Evolutionary conservation across 305 asterid species (phyloP).

Genomic region (Fraxinus latifolia): DNA sequence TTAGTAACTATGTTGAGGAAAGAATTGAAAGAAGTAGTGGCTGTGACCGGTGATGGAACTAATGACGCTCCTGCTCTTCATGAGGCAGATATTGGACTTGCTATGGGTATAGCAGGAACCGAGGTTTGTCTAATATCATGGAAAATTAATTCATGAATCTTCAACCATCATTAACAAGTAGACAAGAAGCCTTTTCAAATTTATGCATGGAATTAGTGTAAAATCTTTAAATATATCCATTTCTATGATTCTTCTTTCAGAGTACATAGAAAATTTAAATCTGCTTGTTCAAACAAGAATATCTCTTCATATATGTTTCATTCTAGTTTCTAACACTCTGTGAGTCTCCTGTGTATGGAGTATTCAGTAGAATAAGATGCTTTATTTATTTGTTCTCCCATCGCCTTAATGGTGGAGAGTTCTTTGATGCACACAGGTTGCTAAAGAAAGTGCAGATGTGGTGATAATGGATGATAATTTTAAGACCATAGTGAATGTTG

Average conservation of each 20-base stretch:
- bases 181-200: not conserved
- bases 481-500: constrained; percentile 62
- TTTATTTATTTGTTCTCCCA: not conserved
- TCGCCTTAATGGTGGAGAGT: not conserved
- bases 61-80: constrained; percentile 92
- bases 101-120: constrained; percentile 89
- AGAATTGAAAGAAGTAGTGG: constrained; percentile 66
- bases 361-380: not conserved
- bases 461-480: constrained; percentile 82
- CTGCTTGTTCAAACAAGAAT: not conserved
- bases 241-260: not conserved
- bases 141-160: not conserved
- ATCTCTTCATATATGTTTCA: not conserved
- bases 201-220: not conserved
- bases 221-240: not conserved
- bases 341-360: not conserved
- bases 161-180: not conserved
- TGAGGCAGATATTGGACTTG: constrained; percentile 87
- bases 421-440: constrained; percentile 46
- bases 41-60: constrained; percentile 87
- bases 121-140: constrained; percentile 47
- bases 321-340: not conserved
- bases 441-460: constrained; percentile 78
- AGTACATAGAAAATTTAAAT: not conserved
- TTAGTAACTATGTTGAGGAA: constrained; percentile 59